Evolutionary conservation across 202 grass and related monocot genomes (phyloP).

Genomic region (Carex sylvatica): DNA sequence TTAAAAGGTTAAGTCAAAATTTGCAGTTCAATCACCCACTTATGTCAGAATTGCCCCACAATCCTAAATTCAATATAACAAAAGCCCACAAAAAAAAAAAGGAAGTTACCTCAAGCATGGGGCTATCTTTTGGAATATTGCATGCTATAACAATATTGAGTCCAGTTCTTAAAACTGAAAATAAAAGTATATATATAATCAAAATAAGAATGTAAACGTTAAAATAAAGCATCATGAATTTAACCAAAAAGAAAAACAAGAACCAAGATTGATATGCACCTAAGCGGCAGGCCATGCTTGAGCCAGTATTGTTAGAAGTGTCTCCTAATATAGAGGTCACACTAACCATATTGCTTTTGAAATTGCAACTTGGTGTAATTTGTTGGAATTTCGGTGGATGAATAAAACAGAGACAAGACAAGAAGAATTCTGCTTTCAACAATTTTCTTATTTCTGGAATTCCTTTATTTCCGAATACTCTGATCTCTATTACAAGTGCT

Average conservation of each 20-base stretch:
- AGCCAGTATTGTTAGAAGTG: constrained; percentile 77
- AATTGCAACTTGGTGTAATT: too few species aligned
- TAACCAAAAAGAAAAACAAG: not conserved
- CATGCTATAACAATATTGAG: constrained; percentile 74
- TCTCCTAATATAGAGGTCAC: constrained; percentile 75
- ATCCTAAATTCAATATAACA: not conserved
- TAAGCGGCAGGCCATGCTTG: constrained; percentile 65
- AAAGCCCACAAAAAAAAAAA: not conserved
- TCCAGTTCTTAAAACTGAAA: constrained; percentile 64
- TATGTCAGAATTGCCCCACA: too few species aligned
- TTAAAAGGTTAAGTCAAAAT: too few species aligned
- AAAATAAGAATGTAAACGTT: not conserved
- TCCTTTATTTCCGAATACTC: too few species aligned
- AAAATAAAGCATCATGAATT: not conserved
- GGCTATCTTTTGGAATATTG: constrained; percentile 90
- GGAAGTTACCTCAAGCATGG: constrained; percentile 68
- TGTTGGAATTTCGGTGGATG: too few species aligned
- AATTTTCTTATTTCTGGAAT: too few species aligned
- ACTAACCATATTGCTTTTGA: constrained; percentile 41
- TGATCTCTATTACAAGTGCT: too few species aligned
- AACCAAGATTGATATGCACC: constrained; percentile 27
- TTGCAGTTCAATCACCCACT: too few species aligned
- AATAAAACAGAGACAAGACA: too few species aligned
- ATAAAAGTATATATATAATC: constrained; percentile 15
- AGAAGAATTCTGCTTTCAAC: too few species aligned